Conservation (phyloP, 2,329 filamentous ascomycete genomes). For the Aaosphaeria pasadenensis region DNA sequence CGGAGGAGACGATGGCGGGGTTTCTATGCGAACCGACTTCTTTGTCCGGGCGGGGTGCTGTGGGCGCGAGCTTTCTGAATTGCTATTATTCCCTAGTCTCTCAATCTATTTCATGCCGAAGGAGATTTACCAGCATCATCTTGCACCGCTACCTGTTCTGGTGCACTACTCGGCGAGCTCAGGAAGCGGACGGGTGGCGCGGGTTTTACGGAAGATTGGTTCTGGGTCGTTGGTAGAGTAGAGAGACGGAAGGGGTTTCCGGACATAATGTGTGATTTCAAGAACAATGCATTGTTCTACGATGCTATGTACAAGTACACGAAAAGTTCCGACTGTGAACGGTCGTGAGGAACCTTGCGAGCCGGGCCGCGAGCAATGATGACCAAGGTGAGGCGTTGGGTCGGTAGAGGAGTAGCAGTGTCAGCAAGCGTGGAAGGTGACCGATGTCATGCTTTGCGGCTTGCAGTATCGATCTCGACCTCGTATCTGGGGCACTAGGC, state of each 20-base stretch:
- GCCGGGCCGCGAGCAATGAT: too few relatives aligned
- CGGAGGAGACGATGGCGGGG: constrained; percentile 37
- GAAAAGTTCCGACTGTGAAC: not conserved
- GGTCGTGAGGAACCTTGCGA: not conserved
- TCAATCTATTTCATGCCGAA: constrained; percentile 14
- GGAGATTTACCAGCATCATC: constrained; percentile 30
- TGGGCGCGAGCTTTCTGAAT: constrained; percentile 23
- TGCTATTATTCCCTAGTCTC: constrained; percentile 32
- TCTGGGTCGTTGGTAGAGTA: constrained; percentile 25
- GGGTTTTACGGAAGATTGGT: constrained; percentile 15
- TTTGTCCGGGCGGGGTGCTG: constrained; percentile 46
- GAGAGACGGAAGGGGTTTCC: constrained; percentile 39
- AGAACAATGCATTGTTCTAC: constrained; percentile 40
- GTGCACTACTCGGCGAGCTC: constrained; percentile 19
- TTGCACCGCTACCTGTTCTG: constrained; percentile 14
- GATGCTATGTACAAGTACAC: constrained; percentile 22
- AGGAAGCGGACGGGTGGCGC: constrained; percentile 24
- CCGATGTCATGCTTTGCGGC: too few relatives aligned
- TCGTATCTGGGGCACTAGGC: too few relatives aligned
- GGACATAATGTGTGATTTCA: constrained; percentile 34
- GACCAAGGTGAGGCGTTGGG: too few relatives aligned
- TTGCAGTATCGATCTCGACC: too few relatives aligned
- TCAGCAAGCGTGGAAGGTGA: too few relatives aligned
- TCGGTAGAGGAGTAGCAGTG: too few relatives aligned
- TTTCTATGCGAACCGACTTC: constrained; percentile 57